Percentiles rank a stretch among this genome's conserved stretches.
Evolutionary conservation across 208 protist genomes (phyloP).

Genomic region (Giardia muris): DNA sequence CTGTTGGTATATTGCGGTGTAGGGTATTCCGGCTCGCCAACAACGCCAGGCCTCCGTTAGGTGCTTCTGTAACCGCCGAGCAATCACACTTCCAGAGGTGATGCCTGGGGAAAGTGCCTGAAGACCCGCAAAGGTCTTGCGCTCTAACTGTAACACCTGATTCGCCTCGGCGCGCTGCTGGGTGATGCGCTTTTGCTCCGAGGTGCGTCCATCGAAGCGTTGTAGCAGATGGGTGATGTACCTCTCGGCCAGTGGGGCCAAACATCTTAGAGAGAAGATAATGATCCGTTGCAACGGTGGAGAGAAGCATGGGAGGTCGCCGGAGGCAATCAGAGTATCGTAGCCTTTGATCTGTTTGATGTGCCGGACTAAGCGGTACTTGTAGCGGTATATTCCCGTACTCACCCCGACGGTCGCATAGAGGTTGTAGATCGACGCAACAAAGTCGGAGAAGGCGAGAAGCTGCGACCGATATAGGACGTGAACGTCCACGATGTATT

Average conservation of each 20-base stretch:
- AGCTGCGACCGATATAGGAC: constrained; percentile 65
- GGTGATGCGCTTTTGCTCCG: not conserved
- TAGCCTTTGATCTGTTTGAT: not conserved
- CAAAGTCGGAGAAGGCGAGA: not conserved
- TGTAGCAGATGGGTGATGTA: not conserved
- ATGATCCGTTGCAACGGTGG: not conserved
- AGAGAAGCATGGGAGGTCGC: not conserved
- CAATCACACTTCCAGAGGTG: constrained; percentile 63
- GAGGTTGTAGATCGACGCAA: not conserved
- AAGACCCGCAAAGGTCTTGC: not conserved
- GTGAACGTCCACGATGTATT: constrained; percentile 93
- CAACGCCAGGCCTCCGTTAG: not conserved
- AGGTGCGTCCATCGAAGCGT: not conserved
- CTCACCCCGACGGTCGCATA: not conserved
- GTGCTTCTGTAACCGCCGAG: constrained; percentile 51
- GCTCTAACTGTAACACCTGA: not conserved
- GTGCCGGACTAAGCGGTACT: not conserved
- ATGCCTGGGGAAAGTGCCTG: not conserved
- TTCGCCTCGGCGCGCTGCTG: not conserved
- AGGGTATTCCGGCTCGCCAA: not conserved
- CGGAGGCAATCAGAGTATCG: not conserved
- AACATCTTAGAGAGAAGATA: not conserved
- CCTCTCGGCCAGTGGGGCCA: not conserved
- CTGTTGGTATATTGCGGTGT: not conserved
- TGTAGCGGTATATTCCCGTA: not conserved